phyloP scores from a whole-genome alignment of 306 rosid species.

The Glycine soja region DNA sequence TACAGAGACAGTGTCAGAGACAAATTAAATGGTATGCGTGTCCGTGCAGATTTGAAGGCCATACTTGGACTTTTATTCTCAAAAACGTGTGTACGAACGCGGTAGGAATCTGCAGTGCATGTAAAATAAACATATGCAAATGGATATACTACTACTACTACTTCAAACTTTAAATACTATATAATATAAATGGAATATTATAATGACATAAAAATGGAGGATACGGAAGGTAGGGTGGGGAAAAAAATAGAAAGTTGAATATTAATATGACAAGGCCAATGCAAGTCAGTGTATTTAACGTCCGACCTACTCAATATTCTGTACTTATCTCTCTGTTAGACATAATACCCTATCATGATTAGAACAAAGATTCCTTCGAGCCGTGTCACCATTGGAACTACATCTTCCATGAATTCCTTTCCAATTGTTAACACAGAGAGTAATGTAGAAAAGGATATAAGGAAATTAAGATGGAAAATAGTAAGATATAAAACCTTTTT shows the following conservation, averaged over 20 bases:
- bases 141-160: conserved; percentile 34
- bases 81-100: conserved; percentile 62
- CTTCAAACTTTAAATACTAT: not conserved
- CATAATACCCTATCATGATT: conserved; percentile 51
- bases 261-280: conserved; percentile 10
- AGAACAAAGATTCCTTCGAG: conserved; percentile 53
- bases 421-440: too few relatives aligned
- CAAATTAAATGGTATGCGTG: conserved; percentile 21
- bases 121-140: conserved; percentile 24
- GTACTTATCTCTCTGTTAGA: conserved; percentile 46
- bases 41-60: conserved; percentile 26
- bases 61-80: conserved; percentile 22
- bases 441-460: too few relatives aligned
- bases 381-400: conserved; percentile 40
- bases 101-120: conserved; percentile 40
- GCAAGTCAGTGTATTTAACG: conserved; percentile 41
- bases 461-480: too few relatives aligned
- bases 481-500: too few relatives aligned
- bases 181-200: not conserved
- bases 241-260: conserved; percentile 20
- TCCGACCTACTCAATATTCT: conserved; percentile 66
- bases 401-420: conserved; percentile 51
- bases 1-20: not conserved
- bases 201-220: not conserved
- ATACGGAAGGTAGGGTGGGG: not conserved